A percentile compares a stretch with the other conserved stretches of the same genome.
Evolutionary conservation across 2,329 filamentous ascomycete genomes (phyloP).

Genomic region (Lizonia empirigonia): DNA sequence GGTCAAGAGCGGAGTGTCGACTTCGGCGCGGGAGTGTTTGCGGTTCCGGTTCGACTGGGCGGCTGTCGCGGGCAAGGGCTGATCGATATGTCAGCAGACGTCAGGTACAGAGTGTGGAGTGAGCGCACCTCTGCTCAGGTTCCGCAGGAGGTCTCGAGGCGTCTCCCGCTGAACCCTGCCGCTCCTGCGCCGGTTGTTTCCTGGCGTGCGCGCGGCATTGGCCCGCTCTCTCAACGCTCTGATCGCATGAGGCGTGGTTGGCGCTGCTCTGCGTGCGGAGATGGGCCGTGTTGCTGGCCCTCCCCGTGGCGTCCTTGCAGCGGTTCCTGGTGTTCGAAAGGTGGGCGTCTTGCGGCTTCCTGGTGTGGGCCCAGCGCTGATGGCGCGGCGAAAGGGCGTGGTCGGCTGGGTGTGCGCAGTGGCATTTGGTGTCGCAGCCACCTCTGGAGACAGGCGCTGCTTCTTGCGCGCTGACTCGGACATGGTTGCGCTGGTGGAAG

Average conservation of each 20-base stretch:
- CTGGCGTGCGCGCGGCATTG: conserved; percentile 57
- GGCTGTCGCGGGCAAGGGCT: conserved; percentile 58
- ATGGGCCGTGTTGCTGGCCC: conserved; percentile 42
- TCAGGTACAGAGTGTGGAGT: neutral
- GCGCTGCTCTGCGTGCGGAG: conserved; percentile 48
- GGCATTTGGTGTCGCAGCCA: conserved; percentile 33
- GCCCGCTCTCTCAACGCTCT: conserved; percentile 60
- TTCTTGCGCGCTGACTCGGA: conserved; percentile 46
- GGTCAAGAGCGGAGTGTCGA: conserved; percentile 47
- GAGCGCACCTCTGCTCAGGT: conserved; percentile 56
- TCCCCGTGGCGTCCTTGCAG: conserved; percentile 42
- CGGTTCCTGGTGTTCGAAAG: conserved; percentile 43
- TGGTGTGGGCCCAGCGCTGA: conserved; percentile 43
- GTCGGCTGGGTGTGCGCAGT: conserved; percentile 26
- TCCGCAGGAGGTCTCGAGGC: conserved; percentile 59
- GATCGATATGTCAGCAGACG: conserved; percentile 10
- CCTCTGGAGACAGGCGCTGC: conserved; percentile 39
- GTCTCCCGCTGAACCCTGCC: conserved; percentile 59
- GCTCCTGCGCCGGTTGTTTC: conserved; percentile 56
- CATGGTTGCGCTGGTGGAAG: conserved; percentile 31
- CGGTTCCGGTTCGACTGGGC: conserved; percentile 56
- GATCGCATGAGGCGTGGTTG: conserved; percentile 62
- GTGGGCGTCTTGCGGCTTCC: conserved; percentile 40
- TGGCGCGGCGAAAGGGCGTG: conserved; percentile 45
- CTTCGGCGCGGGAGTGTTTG: conserved; percentile 37